Evolutionary conservation across 1,139 yeast genomes (phyloP).

Genomic region (Neolecta irregularis): DNA sequence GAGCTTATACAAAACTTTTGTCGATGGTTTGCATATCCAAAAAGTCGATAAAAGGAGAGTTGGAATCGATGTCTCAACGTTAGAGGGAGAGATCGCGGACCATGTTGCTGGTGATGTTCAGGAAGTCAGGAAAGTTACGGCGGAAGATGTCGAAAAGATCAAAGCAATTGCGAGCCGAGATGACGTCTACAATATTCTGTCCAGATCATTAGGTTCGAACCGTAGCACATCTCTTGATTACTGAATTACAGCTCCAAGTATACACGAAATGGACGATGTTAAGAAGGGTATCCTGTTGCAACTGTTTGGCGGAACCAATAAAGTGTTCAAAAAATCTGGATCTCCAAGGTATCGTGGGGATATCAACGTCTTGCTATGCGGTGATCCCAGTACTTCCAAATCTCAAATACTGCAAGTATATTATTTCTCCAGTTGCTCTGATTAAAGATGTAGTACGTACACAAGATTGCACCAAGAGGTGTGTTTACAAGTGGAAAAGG

Average conservation of each 20-base stretch:
- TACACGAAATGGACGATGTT: constrained; percentile 89
- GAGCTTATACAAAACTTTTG: constrained; percentile 74
- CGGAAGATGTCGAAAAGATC: constrained; percentile 53
- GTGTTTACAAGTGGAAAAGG: constrained; percentile 97
- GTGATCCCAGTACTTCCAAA: constrained; percentile 96
- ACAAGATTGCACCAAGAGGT: constrained; percentile 94
- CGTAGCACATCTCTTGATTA: not conserved
- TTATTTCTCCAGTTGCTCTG: constrained; percentile 20
- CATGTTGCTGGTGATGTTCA: constrained; percentile 35
- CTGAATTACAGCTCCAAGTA: constrained; percentile 55
- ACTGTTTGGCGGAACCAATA: constrained; percentile 89
- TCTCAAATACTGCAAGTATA: constrained; percentile 51
- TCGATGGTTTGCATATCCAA: constrained; percentile 85
- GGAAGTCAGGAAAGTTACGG: constrained; percentile 53
- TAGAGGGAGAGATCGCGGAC: constrained; percentile 39
- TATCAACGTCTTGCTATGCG: constrained; percentile 75
- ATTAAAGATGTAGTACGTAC: constrained; percentile 47
- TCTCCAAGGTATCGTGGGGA: constrained; percentile 79
- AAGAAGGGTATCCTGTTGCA: constrained; percentile 87
- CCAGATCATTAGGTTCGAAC: constrained; percentile 44
- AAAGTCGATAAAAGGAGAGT: constrained; percentile 70
- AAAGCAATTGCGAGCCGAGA: constrained; percentile 46
- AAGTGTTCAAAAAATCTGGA: constrained; percentile 78
- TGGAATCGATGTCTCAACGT: constrained; percentile 64
- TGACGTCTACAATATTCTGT: constrained; percentile 74